Conservation (phyloP, 2,329 filamentous ascomycete genomes). For the Fusarium sp. region DNA sequence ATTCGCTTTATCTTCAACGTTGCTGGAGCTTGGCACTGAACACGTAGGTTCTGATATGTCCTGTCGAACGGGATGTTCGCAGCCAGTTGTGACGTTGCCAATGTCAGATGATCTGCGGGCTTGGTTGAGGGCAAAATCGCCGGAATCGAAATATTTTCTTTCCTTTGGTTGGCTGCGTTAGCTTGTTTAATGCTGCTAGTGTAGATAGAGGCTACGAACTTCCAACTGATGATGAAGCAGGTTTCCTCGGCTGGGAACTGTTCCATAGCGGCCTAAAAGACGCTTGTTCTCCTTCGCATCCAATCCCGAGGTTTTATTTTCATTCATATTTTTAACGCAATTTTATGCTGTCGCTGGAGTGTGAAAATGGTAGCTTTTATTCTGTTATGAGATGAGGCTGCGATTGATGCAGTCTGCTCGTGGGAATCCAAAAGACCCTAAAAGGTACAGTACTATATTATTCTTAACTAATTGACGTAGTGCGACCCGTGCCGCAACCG, state of each 20-base stretch:
- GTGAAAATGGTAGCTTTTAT: too few species aligned
- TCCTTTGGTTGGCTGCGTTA: background rate
- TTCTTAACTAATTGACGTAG: too few species aligned
- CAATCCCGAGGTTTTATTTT: too few species aligned
- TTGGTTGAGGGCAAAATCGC: constrained; percentile 36
- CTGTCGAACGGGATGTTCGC: constrained; percentile 24
- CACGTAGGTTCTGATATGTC: constrained; percentile 22
- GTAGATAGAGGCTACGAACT: background rate
- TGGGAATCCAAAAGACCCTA: too few species aligned
- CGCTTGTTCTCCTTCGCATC: background rate
- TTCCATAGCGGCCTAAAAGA: constrained; percentile 11
- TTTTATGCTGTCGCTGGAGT: too few species aligned
- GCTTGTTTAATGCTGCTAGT: background rate
- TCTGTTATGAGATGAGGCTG: too few species aligned
- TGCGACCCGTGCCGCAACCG: too few species aligned
- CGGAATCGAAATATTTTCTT: constrained; percentile 37
- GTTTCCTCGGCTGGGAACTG: constrained; percentile 10
- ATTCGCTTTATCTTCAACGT: background rate
- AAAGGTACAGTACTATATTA: too few species aligned
- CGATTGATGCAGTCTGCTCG: too few species aligned
- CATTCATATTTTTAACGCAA: too few species aligned
- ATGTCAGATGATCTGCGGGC: constrained; percentile 31
- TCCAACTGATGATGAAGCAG: constrained; percentile 36
- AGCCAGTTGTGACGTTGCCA: constrained; percentile 26
- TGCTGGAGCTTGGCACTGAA: constrained; percentile 32